phyloP scores from a whole-genome alignment of 805 yeast species.

The Lachancea quebecensis region DNA sequence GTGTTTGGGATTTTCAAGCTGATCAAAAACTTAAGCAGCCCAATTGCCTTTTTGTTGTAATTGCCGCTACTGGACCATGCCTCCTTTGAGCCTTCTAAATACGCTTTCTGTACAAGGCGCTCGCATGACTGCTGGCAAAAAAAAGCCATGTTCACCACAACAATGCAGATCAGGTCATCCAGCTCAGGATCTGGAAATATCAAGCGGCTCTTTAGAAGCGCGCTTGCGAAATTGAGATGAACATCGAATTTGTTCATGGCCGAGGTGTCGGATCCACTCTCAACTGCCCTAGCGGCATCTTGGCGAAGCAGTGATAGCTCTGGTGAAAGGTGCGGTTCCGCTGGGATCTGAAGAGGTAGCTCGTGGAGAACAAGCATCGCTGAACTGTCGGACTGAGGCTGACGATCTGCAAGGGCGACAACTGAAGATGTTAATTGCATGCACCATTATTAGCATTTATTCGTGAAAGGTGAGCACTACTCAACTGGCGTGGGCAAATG shows the following conservation, averaged over 20 bases:
- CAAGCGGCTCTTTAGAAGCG: slow-evolving; percentile 4
- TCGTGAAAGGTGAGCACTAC: no score
- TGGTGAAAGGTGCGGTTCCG: slow-evolving; percentile 1
- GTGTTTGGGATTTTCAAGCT: neutral
- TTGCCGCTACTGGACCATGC: slow-evolving; percentile 27
- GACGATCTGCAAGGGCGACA: no score
- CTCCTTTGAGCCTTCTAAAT: slow-evolving; percentile 12
- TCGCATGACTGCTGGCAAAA: slow-evolving; percentile 17
- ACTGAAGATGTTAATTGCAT: no score
- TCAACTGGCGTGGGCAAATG: no score
- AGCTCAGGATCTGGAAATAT: neutral
- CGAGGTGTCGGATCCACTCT: neutral
- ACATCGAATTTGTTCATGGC: slow-evolving; percentile 8
- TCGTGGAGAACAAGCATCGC: neutral
- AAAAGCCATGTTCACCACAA: slow-evolving; percentile 17
- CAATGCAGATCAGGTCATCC: slow-evolving; percentile 8
- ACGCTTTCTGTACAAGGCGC: slow-evolving; percentile 25
- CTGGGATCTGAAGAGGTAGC: slow-evolving; percentile 3
- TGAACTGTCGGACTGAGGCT: neutral
- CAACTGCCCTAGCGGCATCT: slow-evolving; percentile 1
- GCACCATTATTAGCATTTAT: no score
- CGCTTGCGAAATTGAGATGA: slow-evolving; percentile 7
- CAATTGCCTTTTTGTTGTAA: slow-evolving; percentile 24
- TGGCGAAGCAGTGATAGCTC: slow-evolving; percentile 3
- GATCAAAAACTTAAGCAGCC: slow-evolving; percentile 16